Percentiles rank a stretch among this genome's conserved stretches.
These are phyloP conservation scores for Poterioochromonas sp. DNA, from an alignment of 352 stramenopile genomes.

Conservation along the genomic window DNA sequence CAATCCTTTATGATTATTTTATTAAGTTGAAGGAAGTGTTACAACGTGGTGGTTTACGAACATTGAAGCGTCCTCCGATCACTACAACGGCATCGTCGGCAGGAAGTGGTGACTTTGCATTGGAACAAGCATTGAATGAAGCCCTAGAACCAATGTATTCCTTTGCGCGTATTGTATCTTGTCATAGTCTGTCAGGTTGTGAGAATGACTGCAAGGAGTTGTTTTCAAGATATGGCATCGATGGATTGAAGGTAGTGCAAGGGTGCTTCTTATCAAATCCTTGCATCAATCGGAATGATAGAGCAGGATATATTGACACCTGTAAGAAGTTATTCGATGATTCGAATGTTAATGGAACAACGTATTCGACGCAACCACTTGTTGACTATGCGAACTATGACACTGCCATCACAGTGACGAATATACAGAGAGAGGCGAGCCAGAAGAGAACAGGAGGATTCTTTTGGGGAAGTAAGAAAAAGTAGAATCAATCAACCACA, in stretches of 20 bases:
- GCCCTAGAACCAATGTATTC: neutral
- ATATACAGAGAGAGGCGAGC: too few relatives aligned
- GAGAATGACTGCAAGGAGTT: neutral
- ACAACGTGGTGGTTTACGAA: neutral
- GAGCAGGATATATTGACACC: neutral
- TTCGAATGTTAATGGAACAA: too few relatives aligned
- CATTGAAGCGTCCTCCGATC: neutral
- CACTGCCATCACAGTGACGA: too few relatives aligned
- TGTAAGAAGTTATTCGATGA: neutral
- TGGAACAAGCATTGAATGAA: neutral
- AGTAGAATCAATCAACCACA: too few relatives aligned
- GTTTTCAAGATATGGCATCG: neutral
- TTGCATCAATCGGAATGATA: neutral
- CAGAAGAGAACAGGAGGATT: too few relatives aligned
- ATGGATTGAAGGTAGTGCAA: conserved; percentile 1
- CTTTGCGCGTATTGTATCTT: neutral
- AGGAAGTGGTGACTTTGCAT: neutral
- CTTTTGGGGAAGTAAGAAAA: too few relatives aligned
- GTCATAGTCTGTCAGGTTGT: neutral
- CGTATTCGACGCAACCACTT: too few relatives aligned
- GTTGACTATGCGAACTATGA: too few relatives aligned
- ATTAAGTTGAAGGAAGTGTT: neutral
- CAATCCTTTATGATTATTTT: neutral
- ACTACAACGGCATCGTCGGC: neutral
- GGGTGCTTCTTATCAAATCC: neutral